Percentiles rank a stretch among this genome's conserved stretches.
Conservation (phyloP, 108 stramenopile genomes). For the Tribonema minus region DNA sequence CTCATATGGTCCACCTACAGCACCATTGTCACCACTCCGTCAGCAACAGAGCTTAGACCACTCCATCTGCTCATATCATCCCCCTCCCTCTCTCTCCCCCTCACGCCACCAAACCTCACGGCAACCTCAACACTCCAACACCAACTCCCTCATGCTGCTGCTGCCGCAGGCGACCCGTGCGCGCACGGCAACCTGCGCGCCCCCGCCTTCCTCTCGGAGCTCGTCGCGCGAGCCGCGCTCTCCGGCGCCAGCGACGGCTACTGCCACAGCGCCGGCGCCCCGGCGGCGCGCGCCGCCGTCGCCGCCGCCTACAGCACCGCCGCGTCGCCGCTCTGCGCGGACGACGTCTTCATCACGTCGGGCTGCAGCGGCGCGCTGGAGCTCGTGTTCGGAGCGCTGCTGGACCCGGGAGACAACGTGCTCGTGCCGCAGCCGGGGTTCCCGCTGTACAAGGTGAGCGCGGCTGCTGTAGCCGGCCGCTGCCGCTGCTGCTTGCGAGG, state of each 20-base stretch:
- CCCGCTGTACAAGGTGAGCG: slow-evolving; percentile 67
- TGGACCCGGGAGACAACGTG: slow-evolving; percentile 67
- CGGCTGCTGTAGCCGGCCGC: too few species aligned
- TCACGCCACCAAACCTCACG: too few species aligned
- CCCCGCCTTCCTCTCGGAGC: slow-evolving; percentile 61
- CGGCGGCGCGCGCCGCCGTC: slow-evolving; percentile 69
- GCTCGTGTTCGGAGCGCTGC: slow-evolving; percentile 66
- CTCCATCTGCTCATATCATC: too few species aligned
- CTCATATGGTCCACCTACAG: too few species aligned
- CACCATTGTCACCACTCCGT: too few species aligned
- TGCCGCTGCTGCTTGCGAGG: too few species aligned
- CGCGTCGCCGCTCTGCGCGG: slow-evolving; percentile 50
- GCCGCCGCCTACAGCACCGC: slow-evolving; percentile 44
- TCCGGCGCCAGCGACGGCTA: slow-evolving; percentile 58
- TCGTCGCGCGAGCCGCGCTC: slow-evolving; percentile 54
- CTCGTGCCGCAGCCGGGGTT: slow-evolving; percentile 84
- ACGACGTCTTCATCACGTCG: slow-evolving; percentile 77
- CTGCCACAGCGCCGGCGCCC: slow-evolving; percentile 69
- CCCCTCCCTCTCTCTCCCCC: too few species aligned
- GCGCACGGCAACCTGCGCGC: slow-evolving; percentile 61
- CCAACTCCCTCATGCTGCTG: slow-evolving; percentile 40
- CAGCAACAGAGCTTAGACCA: too few species aligned
- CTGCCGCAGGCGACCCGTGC: slow-evolving; percentile 70
- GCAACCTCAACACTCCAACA: too few species aligned
- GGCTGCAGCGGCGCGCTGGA: slow-evolving; percentile 87